phyloP scores from a whole-genome alignment of 306 rosid genomes.

The Cucurbita argyrosperma region DNA sequence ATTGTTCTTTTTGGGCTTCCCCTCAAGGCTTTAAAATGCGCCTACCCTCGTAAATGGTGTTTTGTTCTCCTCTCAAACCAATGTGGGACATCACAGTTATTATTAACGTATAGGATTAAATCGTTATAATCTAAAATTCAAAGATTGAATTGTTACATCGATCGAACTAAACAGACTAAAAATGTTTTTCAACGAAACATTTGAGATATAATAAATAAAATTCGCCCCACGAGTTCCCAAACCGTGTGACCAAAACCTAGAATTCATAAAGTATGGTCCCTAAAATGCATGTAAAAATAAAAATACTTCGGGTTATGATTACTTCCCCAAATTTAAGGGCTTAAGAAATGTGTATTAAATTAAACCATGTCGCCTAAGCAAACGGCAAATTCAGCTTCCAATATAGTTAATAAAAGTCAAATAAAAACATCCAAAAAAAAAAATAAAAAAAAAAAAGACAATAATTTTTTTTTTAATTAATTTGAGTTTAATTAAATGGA shows the following conservation, averaged over 20 bases:
- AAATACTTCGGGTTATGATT: neutral
- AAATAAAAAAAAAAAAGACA: too few species aligned
- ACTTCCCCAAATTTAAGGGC: conserved; percentile 22
- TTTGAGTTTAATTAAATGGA: too few species aligned
- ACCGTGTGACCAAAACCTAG: conserved; percentile 8
- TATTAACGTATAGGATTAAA: too few species aligned
- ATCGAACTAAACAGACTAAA: neutral
- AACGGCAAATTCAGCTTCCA: conserved; percentile 55
- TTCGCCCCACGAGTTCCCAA: conserved; percentile 3
- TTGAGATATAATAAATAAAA: neutral
- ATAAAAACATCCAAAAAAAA: too few species aligned
- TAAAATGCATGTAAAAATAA: neutral
- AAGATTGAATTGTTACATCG: neutral
- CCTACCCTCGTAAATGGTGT: too few species aligned
- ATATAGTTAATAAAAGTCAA: neutral
- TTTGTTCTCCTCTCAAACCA: too few species aligned
- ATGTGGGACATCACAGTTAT: too few species aligned
- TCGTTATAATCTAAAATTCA: neutral
- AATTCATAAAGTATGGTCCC: conserved; percentile 4
- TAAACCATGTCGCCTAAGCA: conserved; percentile 45
- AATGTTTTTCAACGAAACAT: neutral
- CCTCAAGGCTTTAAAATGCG: too few species aligned
- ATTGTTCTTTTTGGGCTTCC: too few species aligned
- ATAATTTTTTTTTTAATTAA: too few species aligned
- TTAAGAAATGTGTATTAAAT: conserved; percentile 31